Evolutionary conservation across 805 yeast genomes (phyloP), one percentile per base, ranked within the genome.

Genomic region (Saccharomyces kudriavzevii): DNA sequence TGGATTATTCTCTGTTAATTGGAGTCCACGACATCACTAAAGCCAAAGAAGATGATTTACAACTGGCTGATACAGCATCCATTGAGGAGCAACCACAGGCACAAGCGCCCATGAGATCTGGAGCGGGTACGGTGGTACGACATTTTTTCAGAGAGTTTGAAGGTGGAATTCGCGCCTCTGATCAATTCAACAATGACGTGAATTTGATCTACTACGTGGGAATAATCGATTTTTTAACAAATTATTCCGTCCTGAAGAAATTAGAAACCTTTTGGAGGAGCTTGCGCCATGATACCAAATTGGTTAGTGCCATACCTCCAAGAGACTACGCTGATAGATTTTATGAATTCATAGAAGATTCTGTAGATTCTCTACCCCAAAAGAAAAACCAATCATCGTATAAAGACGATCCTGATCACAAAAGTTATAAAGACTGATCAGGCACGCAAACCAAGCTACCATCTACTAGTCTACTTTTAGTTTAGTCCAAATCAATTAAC

Each of bases 1-100:
- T 94, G 99, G 99, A 94, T 68, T 94, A 95, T 70, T 90, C 97
- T 0, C 75, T 94, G 56, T 73, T 94, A 49, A 71, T 95, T 47
- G 99, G 99, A 0, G 78, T 91, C 30, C 97, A 89, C 66, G 94
- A 91, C 65, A 73, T 85, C 56, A 74, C 76, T 28, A 74, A 77
- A 57, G 88, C 85, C 2, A 81, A 80, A 55, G 74, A 40, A 20
- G 14, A 46, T 9, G 40, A 45, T 10, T 9, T 47, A 8, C 10
- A 27, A 77, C 25, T 62, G 61, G 48, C 54, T 51, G 55, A 56
- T 43, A 29, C 43, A 4, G 40, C 40, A 29, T 52, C 45, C 30
- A 24, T n/a, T 8, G 54, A 52, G 31, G 51, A 20, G 5, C 46
- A n/a, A 10, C 29, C 26, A 26, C 30, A 26, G 25, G 11, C 45